Base-by-base conservation (phyloP, 192 early-diverging fungal species). In the Dissophora globulifera region DNA sequence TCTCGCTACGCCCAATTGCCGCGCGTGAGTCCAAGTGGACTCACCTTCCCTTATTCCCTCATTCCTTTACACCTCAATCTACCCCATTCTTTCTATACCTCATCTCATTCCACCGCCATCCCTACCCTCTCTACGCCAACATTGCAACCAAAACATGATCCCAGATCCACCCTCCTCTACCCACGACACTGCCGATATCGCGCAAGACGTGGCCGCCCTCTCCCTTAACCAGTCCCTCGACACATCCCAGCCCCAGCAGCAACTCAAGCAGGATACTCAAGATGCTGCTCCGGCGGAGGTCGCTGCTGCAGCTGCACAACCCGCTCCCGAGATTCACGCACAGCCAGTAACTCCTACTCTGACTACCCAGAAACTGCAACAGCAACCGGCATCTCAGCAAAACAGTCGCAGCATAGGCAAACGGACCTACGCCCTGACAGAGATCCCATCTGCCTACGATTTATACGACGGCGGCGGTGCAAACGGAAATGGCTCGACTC, bases 381-480 rank as follows among this genome's bases (percentile, higher is more conserved):
- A 59, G 17, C 22, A 32, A 38, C 13, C 35, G 7, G 7, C 35
- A 38, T 38, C 35, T 38, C 12, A 16, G 49, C 16, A 26, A 40
- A 6, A 42, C 54, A 45, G 27, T 31, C 5, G 15, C 52, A 16
- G 43, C 50, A 23, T 6, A 17, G 22, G 41, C 6, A 29, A 38
- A 8, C 52, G 69, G 8, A 42, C 59, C 10, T 45, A 26, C 29
- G 27, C 55, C 13, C 32, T 67, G 20, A 31, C 62, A 29, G 63
- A 76, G 45, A 76, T 76, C 45, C 72, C 72, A 1, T 76, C 72
- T 1, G 63, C 72, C 7, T 41, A 35, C 15, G 70, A 75, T 26
- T 50, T 75, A 25, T 40, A 59, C 25, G 13, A 45, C n/a, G n/a
- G n/a, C n/a, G n/a, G n/a, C n/a, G n/a, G n/a, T n/a, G n/a, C n/a